Conservation (phyloP, 441 rosid genomes). For the Cnidoscolus chayamansa region DNA sequence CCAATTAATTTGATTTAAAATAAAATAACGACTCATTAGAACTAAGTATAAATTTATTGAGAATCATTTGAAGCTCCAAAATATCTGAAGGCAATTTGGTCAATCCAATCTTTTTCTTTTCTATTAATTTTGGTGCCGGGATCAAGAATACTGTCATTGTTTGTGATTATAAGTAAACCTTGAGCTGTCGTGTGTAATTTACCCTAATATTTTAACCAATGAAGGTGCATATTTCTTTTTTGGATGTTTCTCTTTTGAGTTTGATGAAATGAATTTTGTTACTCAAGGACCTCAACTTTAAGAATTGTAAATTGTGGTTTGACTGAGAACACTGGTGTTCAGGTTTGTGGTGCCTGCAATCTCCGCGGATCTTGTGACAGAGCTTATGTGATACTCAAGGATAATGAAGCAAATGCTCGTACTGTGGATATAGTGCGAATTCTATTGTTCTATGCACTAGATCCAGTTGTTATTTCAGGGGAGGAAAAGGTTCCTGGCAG, state of each 20-base stretch:
- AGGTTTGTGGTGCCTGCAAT: slow-evolving; percentile 84
- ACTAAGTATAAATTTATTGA: too few species aligned
- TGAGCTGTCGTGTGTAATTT: background rate
- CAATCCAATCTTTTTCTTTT: background rate
- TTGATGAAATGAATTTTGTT: background rate
- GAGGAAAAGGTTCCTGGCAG: slow-evolving; percentile 50
- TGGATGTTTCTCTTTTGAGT: background rate
- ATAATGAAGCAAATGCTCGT: slow-evolving; percentile 63
- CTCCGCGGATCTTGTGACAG: slow-evolving; percentile 81
- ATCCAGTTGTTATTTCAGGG: slow-evolving; percentile 56
- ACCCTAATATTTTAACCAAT: background rate
- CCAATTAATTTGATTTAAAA: too few species aligned
- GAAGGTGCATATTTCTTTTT: background rate
- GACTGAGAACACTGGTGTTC: slow-evolving; percentile 16
- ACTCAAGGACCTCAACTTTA: background rate
- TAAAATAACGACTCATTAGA: too few species aligned
- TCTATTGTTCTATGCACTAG: slow-evolving; percentile 62
- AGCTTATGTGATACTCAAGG: slow-evolving; percentile 71
- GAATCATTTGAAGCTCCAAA: background rate
- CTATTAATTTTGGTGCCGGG: background rate
- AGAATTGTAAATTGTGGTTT: slow-evolving; percentile 1
- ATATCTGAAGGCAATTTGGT: background rate
- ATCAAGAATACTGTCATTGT: background rate
- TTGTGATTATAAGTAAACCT: background rate
- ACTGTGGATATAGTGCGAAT: slow-evolving; percentile 83